Conservation (phyloP, 768 basidiomycete genomes). For the Leccinum boreale region DNA sequence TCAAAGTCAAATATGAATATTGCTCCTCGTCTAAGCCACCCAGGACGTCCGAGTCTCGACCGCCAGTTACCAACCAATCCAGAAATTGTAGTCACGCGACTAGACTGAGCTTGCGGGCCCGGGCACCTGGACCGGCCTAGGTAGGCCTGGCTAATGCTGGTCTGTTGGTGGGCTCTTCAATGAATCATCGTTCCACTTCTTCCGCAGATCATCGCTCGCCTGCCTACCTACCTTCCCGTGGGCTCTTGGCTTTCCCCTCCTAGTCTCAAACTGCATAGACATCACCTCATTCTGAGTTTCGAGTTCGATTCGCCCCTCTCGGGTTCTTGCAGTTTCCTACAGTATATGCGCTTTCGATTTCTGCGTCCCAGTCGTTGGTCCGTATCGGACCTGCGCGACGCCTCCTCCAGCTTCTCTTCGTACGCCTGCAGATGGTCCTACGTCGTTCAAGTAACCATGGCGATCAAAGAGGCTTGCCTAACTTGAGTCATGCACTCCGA, state of each 20-base stretch:
- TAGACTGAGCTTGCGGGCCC: neutral
- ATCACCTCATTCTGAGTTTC: slow-evolving; percentile 18
- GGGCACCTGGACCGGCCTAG: too few species aligned
- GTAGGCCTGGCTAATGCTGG: neutral
- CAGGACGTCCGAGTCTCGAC: neutral
- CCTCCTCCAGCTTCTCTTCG: slow-evolving; percentile 38
- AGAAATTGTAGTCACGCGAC: neutral
- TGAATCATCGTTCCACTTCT: neutral
- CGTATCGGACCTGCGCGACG: slow-evolving; percentile 3
- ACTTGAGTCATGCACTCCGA: neutral
- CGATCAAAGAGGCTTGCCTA: neutral
- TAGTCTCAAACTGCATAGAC: neutral
- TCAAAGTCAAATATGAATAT: neutral
- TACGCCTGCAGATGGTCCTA: slow-evolving; percentile 34
- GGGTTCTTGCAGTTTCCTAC: slow-evolving; percentile 21
- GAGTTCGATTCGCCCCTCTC: slow-evolving; percentile 22
- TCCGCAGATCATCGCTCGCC: neutral
- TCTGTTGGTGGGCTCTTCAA: neutral
- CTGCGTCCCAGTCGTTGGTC: slow-evolving; percentile 25
- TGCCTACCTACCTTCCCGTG: too few species aligned
- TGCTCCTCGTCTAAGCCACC: neutral
- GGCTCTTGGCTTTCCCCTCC: neutral
- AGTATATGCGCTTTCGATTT: slow-evolving; percentile 20
- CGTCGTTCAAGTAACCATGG: neutral
- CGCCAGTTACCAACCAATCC: neutral